A percentile compares a stretch with the other conserved stretches of the same genome.
phyloP scores from a whole-genome alignment of 768 basidiomycete species.

The Serendipita sp. region DNA sequence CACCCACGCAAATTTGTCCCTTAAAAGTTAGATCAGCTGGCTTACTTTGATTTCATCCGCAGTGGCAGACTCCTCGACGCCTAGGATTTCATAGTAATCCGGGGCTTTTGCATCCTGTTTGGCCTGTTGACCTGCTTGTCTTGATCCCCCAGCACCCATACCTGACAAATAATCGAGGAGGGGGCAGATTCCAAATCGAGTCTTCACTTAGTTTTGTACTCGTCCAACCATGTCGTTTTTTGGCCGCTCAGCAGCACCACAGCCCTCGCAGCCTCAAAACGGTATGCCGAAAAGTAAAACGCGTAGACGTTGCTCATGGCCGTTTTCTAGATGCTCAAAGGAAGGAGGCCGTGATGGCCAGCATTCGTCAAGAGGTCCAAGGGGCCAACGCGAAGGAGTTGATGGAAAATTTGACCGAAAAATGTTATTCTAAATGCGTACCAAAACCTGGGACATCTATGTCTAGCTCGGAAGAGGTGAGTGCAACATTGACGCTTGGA shows the following conservation, averaged over 20 bases:
- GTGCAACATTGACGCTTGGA: constrained; percentile 6
- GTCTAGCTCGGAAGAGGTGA: constrained; percentile 56
- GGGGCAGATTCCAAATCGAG: background rate
- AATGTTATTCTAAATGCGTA: constrained; percentile 63
- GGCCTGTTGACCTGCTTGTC: constrained; percentile 17
- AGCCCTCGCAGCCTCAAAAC: background rate
- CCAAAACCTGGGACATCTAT: constrained; percentile 57
- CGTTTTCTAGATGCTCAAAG: constrained; percentile 17
- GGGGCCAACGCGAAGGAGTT: constrained; percentile 66
- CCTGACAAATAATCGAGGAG: background rate
- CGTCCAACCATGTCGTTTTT: constrained; percentile 9
- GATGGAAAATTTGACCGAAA: constrained; percentile 57
- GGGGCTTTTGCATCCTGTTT: constrained; percentile 19
- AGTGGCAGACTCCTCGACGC: constrained; percentile 67
- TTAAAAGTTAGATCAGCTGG: background rate
- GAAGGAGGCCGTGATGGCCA: constrained; percentile 44
- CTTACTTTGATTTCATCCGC: constrained; percentile 77
- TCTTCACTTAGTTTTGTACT: background rate
- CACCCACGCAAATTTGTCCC: background rate
- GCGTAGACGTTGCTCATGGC: background rate
- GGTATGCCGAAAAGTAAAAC: background rate
- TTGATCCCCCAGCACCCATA: constrained; percentile 63
- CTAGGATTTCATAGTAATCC: constrained; percentile 74
- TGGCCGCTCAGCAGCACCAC: constrained; percentile 1
- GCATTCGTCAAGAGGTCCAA: constrained; percentile 53